Base-by-base conservation (phyloP, 805 yeast genomes). In the Cyberlindnera sargentensis region DNA sequence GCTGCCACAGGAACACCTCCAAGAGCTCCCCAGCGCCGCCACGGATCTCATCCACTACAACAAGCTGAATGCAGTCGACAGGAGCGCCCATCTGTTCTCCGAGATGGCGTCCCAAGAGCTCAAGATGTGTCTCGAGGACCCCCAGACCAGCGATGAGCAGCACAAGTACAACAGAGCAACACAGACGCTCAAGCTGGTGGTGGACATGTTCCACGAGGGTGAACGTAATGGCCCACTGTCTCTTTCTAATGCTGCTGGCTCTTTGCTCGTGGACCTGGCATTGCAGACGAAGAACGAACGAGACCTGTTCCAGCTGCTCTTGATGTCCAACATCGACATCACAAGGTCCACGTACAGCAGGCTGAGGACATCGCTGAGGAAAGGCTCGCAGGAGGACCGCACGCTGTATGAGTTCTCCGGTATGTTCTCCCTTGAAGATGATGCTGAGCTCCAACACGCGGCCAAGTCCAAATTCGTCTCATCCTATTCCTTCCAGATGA, bases 401-500 rank as follows among this genome's bases (percentile, higher is more conserved):
- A 27, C 27, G 3, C 20, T 46, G 3, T 46, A 46, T 25, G 44
- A 44, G 33, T 51, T 44, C 25, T 29, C 44, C n/a, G 34, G 35
- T 4, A 36, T 46, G 31, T 45, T 46, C 15, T 15, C 24, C 9
- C 36, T 34, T 11, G 45, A 47, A 4, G 31, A 23, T 9, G 24
- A 39, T 5, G 32, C 32, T 1, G 25, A 9, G 6, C 32, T 37
- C 5, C 20, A 15, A 15, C 20, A 15, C 20, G 9, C 6, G 11
- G 27, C 44, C 2, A 47, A 43, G 40, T 28, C 30, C 3, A 50
- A 42, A n/a, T 42, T 46, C 25, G 10, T 52, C 5, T 29, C 36
- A 7, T 9, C 48, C 2, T 52, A 52, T 34, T 40, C 47, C 1
- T 48, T 48, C 11, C 31, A 40, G 7, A 41, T 49, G 49, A 42